Evolutionary conservation across 257 asterid species (phyloP).

Genomic region (Vinca minor): DNA sequence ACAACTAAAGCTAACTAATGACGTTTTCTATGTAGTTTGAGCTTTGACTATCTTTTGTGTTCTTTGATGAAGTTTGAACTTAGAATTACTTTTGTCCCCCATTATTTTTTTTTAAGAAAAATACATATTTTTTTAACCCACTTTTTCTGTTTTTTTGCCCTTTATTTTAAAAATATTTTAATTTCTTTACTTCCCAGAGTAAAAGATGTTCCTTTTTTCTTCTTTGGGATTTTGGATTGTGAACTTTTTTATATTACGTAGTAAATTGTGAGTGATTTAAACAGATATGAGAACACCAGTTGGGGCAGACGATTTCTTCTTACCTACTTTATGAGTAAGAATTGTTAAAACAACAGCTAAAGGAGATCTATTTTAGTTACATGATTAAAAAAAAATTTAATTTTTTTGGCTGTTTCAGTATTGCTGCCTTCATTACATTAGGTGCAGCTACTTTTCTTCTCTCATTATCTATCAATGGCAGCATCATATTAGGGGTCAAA

Average conservation of each 20-base stretch:
- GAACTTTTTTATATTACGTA: neutral
- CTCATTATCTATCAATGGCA: too few species aligned
- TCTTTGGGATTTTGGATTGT: neutral
- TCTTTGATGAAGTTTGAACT: conserved; percentile 20
- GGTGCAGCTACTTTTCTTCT: too few species aligned
- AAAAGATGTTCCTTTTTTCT: neutral
- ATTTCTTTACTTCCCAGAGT: neutral
- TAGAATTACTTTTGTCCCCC: conserved; percentile 13
- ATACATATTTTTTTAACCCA: neutral
- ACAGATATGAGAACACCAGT: too few species aligned
- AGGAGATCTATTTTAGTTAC: conserved; percentile 6
- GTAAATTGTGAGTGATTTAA: too few species aligned
- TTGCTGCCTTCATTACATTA: too few species aligned
- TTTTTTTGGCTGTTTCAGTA: too few species aligned
- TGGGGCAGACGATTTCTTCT: too few species aligned
- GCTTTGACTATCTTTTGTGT: conserved; percentile 44
- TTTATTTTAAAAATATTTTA: conserved; percentile 2
- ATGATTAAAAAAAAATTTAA: too few species aligned
- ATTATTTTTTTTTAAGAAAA: neutral
- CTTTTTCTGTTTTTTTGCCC: neutral
- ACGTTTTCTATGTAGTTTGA: conserved; percentile 25
- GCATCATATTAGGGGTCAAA: too few species aligned
- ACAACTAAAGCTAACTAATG: conserved; percentile 24
- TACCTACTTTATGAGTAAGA: too few species aligned
- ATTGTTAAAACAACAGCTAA: too few species aligned